These are phyloP conservation scores for Nakaseomyces kungkrabaensis DNA, from an alignment of 1,139 yeast species.

Conservation along the genomic window DNA sequence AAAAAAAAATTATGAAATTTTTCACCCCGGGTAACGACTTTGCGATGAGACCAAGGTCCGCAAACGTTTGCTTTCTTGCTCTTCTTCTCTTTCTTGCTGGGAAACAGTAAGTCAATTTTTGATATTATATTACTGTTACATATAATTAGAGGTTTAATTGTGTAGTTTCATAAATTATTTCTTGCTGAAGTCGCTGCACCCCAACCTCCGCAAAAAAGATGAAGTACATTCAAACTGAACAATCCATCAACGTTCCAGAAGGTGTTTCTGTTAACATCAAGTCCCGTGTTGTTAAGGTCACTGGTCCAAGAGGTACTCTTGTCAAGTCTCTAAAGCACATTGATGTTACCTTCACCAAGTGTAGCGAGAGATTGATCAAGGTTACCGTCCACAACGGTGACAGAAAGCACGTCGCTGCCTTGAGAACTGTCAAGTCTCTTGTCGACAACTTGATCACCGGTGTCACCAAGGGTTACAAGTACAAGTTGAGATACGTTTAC, in stretches of 20 bases:
- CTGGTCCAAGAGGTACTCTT: constrained; percentile 98
- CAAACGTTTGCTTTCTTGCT: no score
- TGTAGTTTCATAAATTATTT: not conserved
- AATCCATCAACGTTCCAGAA: constrained; percentile 85
- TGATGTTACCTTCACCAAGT: constrained; percentile 82
- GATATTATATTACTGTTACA: not conserved
- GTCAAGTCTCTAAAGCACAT: constrained; percentile 89
- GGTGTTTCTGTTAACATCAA: constrained; percentile 87
- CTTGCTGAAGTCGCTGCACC: not conserved
- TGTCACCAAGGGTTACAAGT: constrained; percentile 98
- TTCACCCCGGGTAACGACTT: not conserved
- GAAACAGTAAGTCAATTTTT: no score
- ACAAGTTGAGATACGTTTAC: constrained; percentile 99
- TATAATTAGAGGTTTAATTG: not conserved
- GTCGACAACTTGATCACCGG: constrained; percentile 92
- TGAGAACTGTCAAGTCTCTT: constrained; percentile 96
- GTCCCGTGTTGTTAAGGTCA: constrained; percentile 82
- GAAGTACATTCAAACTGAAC: constrained; percentile 96
- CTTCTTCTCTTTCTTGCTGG: no score
- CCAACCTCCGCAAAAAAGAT: constrained; percentile 29
- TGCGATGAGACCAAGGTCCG: no score
- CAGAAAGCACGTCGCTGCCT: constrained; percentile 99
- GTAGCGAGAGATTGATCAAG: constrained; percentile 63
- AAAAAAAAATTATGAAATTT: not conserved
- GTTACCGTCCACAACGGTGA: constrained; percentile 97